Conservation (phyloP, 306 rosid species). For the Ormosia semicastrata region DNA sequence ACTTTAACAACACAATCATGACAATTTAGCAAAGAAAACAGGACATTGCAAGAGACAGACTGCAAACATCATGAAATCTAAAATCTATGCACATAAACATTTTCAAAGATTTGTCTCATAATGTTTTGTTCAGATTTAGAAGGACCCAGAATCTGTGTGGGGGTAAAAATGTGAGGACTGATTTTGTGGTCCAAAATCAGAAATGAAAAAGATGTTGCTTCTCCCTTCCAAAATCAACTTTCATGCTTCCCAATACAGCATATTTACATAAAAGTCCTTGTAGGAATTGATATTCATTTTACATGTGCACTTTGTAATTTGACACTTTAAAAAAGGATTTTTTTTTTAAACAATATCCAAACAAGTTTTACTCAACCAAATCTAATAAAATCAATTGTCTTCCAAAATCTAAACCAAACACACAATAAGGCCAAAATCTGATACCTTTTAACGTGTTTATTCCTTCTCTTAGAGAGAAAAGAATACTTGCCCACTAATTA, state of each 20-base stretch:
- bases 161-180: neutral
- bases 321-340: neutral
- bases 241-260: neutral
- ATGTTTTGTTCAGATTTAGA: neutral
- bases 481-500: neutral
- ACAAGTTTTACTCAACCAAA: neutral
- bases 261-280: neutral
- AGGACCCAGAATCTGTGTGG: neutral
- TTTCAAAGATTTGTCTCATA: neutral
- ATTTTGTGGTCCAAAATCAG: neutral
- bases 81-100: neutral
- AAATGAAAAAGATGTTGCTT: neutral
- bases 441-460: neutral
- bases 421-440: neutral
- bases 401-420: neutral
- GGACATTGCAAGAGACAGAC: neutral
- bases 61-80: neutral
- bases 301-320: neutral
- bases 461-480: neutral
- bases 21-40: neutral
- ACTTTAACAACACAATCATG: slow-evolving; percentile 11
- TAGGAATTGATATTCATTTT: neutral
- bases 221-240: neutral
- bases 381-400: neutral
- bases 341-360: neutral